phyloP scores from a whole-genome alignment of 2,329 filamentous ascomycete genomes.

The Ophiostoma triangulosporum region DNA sequence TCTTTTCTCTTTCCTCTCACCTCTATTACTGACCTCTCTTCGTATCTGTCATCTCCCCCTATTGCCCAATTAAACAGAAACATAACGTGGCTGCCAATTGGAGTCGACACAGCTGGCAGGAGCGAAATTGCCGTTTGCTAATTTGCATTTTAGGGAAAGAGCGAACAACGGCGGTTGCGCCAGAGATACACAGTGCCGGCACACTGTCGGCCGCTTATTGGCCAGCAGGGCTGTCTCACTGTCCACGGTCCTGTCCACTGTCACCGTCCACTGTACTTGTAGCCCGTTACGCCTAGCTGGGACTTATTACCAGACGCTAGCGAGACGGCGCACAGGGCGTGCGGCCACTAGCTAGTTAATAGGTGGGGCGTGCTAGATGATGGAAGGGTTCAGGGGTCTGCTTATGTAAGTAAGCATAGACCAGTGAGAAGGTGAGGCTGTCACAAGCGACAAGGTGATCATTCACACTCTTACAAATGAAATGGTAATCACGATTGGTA shows the following conservation, averaged over 20 bases:
- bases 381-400: background rate
- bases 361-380: background rate
- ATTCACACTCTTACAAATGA: no score
- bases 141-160: background rate
- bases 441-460: background rate
- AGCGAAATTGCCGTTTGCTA: background rate
- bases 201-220: background rate
- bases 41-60: background rate
- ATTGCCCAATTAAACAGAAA: background rate
- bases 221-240: background rate
- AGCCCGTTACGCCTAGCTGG: background rate
- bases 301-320: background rate
- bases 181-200: background rate
- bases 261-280: no score
- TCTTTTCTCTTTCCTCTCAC: background rate
- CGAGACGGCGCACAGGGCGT: background rate
- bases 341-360: background rate
- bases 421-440: background rate
- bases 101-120: background rate
- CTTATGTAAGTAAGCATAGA: background rate
- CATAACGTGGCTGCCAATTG: background rate
- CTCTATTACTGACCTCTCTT: background rate
- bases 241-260: background rate
- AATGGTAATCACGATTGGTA: no score
- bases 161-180: conserved; percentile 1